Percentiles rank a stretch among this genome's conserved stretches.
Evolutionary conservation across 306 rosid genomes (phyloP).

Genomic region (Acacia crassicarpa): DNA sequence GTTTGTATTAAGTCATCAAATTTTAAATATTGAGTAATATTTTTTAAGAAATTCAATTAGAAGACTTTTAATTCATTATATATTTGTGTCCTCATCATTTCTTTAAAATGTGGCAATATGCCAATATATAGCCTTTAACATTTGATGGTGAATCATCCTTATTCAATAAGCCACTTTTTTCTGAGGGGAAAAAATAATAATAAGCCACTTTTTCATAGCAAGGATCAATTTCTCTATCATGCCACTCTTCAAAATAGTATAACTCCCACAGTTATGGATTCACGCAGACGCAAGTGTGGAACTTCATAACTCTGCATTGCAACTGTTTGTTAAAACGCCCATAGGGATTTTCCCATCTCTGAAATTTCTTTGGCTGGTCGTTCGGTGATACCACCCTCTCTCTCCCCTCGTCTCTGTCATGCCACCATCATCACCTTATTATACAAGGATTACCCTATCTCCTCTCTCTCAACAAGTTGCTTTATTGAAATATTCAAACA

Average conservation of each 20-base stretch:
- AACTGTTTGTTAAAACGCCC: not conserved
- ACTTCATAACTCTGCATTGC: not conserved
- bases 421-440: not conserved
- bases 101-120: not conserved
- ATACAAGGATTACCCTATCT: not conserved
- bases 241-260: not conserved
- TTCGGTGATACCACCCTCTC: not conserved
- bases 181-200: too few species aligned
- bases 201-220: not conserved
- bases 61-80: too few species aligned
- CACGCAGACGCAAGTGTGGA: not conserved
- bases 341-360: not conserved
- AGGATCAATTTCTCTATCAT: not conserved
- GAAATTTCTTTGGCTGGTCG: not conserved
- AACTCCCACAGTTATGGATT: not conserved
- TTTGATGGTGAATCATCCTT: not conserved
- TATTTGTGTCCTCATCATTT: not conserved
- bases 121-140: too few species aligned
- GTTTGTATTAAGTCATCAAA: too few species aligned
- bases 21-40: too few species aligned
- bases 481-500: not conserved
- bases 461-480: slow-evolving; percentile 3
- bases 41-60: too few species aligned
- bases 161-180: not conserved
- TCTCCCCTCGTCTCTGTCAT: not conserved